A percentile compares a stretch with the other conserved stretches of the same genome.
phyloP scores from a whole-genome alignment of 2,329 filamentous ascomycete genomes.

The Botrytis tulipae region DNA sequence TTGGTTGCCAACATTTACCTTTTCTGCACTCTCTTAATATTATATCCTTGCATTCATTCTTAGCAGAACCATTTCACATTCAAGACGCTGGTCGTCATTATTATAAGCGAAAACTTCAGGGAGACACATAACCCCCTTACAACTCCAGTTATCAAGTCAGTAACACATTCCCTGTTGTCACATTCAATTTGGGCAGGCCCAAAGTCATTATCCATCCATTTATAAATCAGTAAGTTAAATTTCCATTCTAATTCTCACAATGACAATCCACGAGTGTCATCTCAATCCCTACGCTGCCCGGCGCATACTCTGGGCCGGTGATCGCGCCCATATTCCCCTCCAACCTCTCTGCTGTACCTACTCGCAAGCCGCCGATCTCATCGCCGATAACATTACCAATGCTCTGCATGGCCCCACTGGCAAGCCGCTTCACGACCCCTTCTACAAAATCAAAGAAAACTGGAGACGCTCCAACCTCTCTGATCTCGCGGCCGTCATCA shows the following conservation, averaged over 20 bases:
- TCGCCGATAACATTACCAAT: slow-evolving; percentile 12
- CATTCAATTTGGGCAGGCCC: slow-evolving; percentile 5
- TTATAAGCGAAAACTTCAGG: not conserved
- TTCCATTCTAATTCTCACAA: not conserved
- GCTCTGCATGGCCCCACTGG: slow-evolving; percentile 6
- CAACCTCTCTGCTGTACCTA: slow-evolving; percentile 18
- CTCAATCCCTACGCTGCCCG: slow-evolving; percentile 18
- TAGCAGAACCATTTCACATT: not conserved
- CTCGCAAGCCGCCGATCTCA: slow-evolving; percentile 15
- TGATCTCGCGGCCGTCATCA: not conserved
- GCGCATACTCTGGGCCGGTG: slow-evolving; percentile 13
- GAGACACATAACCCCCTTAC: not conserved
- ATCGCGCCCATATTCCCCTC: not conserved
- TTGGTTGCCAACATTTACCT: not conserved
- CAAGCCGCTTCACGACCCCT: not conserved
- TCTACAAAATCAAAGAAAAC: slow-evolving; percentile 8
- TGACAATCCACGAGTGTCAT: slow-evolving; percentile 16
- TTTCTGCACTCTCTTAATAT: not conserved
- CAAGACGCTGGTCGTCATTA: slow-evolving; percentile 14
- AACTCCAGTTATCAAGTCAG: not conserved
- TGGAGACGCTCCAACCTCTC: slow-evolving; percentile 6
- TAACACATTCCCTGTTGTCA: not conserved
- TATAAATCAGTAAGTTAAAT: not conserved
- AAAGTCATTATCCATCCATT: not conserved
- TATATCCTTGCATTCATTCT: not conserved